Evolutionary conservation across 495 filamentous ascomycete species (phyloP).

Genomic region (Alectoria sarmentosa): DNA sequence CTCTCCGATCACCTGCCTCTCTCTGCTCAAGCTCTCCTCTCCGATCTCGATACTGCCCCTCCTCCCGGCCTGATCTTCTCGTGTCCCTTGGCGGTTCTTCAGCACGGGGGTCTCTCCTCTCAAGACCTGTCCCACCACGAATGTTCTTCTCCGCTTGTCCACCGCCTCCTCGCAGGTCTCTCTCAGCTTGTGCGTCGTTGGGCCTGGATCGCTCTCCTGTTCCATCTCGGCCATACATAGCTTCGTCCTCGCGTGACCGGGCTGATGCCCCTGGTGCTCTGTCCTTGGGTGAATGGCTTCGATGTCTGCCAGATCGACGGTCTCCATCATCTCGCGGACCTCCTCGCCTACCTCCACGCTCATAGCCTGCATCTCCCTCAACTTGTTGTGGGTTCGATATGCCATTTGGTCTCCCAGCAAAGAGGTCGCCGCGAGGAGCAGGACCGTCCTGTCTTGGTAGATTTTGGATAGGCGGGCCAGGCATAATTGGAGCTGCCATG

Average conservation of each 20-base stretch:
- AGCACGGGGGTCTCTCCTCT: conserved; percentile 12
- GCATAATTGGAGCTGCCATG: conserved; percentile 19
- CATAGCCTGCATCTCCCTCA: conserved; percentile 22
- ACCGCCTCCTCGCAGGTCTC: conserved; percentile 7
- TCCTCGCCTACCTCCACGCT: conserved; percentile 18
- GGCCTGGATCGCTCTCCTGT: conserved; percentile 17
- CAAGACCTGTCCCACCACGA: conserved; percentile 10
- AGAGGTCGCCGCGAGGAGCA: conserved; percentile 19
- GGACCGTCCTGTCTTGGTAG: conserved; percentile 12
- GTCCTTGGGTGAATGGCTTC: conserved; percentile 18
- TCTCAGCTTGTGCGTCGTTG: conserved; percentile 4
- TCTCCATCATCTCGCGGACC: conserved; percentile 19
- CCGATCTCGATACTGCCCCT: conserved; percentile 12
- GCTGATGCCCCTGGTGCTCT: conserved; percentile 1
- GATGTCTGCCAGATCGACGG: conserved; percentile 22
- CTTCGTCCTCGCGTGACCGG: conserved; percentile 20
- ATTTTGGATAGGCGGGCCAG: conserved; percentile 19
- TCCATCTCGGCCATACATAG: conserved; percentile 13
- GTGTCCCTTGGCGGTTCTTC: conserved; percentile 14
- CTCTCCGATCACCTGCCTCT: conserved; percentile 21
- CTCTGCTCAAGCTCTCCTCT: conserved; percentile 17
- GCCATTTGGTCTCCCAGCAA: conserved; percentile 20
- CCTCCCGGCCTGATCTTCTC: conserved; percentile 20
- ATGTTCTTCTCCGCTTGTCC: conserved; percentile 14
- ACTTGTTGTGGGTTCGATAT: conserved; percentile 2